Evolutionary conservation across 2,329 filamentous ascomycete genomes (phyloP).

Genomic region (Nemania serpens): DNA sequence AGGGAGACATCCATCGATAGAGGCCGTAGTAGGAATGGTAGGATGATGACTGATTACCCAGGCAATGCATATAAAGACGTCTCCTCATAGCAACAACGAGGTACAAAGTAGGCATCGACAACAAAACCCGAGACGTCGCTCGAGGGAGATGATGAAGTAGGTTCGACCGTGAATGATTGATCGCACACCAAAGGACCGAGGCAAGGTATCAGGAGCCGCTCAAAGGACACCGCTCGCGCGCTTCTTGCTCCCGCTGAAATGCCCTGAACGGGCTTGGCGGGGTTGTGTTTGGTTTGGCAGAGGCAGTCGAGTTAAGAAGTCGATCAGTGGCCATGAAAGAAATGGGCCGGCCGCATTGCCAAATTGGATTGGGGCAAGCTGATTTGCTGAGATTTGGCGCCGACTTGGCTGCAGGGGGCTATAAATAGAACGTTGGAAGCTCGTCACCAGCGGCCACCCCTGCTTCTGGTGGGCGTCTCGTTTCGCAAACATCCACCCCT

Average conservation of each 20-base stretch:
- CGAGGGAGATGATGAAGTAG: background rate
- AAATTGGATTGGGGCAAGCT: slow-evolving; percentile 23
- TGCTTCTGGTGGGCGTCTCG: slow-evolving; percentile 32
- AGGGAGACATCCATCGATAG: background rate
- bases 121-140: background rate
- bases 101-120: no score
- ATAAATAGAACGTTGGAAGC: slow-evolving; percentile 41
- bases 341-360: slow-evolving; percentile 25
- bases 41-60: no score
- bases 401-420: slow-evolving; percentile 31
- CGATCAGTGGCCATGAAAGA: slow-evolving; percentile 21
- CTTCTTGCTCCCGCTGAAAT: slow-evolving; percentile 22
- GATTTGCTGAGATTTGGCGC: slow-evolving; percentile 33
- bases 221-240: slow-evolving; percentile 22
- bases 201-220: slow-evolving; percentile 24
- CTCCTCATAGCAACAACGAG: no score
- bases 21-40: no score
- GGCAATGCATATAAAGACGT: no score
- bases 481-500: slow-evolving; percentile 41
- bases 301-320: slow-evolving; percentile 11
- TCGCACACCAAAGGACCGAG: background rate
- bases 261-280: slow-evolving; percentile 14
- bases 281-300: slow-evolving; percentile 9
- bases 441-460: slow-evolving; percentile 22
- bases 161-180: background rate